Evolutionary conservation across 768 basidiomycete species (phyloP).

Genomic region (Suillus subalutaceus): DNA sequence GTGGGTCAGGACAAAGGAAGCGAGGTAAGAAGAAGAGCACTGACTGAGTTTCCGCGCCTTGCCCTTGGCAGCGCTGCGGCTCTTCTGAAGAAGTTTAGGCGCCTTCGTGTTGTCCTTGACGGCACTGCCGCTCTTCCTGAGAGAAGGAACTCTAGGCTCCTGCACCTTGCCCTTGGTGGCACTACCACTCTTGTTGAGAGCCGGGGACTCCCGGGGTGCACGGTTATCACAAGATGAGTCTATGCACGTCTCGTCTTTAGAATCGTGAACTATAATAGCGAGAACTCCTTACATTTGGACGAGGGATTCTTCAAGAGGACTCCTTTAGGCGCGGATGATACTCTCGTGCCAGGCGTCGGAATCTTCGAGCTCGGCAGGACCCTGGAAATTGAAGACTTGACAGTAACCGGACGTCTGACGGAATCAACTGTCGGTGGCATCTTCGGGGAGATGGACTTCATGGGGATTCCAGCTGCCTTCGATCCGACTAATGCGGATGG

Average conservation of each 20-base stretch:
- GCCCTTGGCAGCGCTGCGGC: not conserved
- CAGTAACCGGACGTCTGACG: not conserved
- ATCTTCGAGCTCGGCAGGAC: conserved; percentile 1
- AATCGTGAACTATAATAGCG: not conserved
- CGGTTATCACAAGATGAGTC: not conserved
- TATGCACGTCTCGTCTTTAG: not conserved
- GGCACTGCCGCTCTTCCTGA: not conserved
- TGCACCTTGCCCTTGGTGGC: not conserved
- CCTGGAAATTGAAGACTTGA: not conserved
- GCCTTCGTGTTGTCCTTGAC: not conserved
- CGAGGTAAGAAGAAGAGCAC: not conserved
- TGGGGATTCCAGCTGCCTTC: not conserved
- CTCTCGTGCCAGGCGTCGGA: not conserved
- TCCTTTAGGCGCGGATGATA: not conserved
- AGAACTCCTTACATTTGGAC: conserved; percentile 1
- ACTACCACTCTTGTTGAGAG: not conserved
- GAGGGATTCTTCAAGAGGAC: not conserved
- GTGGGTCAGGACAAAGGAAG: not conserved
- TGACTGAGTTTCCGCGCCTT: not conserved
- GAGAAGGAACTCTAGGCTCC: not conserved
- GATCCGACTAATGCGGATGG: not conserved
- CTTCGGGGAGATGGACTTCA: not conserved
- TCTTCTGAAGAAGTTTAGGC: not conserved
- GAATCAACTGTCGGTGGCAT: not conserved
- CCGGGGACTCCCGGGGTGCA: not conserved